Percentiles rank a stretch among this genome's conserved stretches.
Evolutionary conservation across 352 stramenopile genomes (phyloP).

Genomic region (Pythium volutum): DNA sequence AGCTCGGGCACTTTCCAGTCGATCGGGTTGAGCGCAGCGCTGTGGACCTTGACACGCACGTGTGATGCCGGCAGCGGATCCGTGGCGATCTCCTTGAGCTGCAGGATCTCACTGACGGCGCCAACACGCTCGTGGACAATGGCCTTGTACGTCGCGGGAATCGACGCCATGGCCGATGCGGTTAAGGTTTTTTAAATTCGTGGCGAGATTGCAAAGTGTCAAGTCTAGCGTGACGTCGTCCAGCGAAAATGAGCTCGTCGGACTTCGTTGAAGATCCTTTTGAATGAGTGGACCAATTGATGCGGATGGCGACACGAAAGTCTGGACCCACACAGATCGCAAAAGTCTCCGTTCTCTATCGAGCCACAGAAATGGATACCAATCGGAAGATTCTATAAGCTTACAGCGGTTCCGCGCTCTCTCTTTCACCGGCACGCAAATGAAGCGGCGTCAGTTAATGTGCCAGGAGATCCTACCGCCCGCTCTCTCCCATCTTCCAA

Average conservation of each 20-base stretch:
- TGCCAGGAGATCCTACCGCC: no score
- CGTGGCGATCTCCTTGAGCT: neutral
- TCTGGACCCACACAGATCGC: neutral
- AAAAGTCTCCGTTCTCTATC: neutral
- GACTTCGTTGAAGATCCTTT: no score
- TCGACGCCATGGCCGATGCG: neutral
- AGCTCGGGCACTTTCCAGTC: constrained; percentile 4
- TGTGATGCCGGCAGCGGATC: neutral
- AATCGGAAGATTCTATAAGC: neutral
- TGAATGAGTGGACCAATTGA: no score
- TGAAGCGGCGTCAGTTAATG: no score
- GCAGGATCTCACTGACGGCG: neutral
- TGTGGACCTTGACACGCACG: constrained; percentile 14
- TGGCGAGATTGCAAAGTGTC: constrained; percentile 4
- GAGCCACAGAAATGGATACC: neutral
- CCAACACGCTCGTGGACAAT: constrained; percentile 10
- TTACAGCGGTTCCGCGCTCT: neutral
- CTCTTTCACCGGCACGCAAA: no score
- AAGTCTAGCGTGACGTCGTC: neutral
- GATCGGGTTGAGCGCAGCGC: constrained; percentile 16
- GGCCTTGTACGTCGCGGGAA: constrained; percentile 17
- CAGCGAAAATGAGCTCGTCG: no score
- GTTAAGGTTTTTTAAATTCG: neutral
- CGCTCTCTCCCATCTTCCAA: no score
- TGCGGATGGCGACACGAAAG: neutral